Evolutionary conservation across 345 rosid genomes (phyloP), one percentile per base, ranked within the genome.

Genomic region (Mangifera indica): DNA sequence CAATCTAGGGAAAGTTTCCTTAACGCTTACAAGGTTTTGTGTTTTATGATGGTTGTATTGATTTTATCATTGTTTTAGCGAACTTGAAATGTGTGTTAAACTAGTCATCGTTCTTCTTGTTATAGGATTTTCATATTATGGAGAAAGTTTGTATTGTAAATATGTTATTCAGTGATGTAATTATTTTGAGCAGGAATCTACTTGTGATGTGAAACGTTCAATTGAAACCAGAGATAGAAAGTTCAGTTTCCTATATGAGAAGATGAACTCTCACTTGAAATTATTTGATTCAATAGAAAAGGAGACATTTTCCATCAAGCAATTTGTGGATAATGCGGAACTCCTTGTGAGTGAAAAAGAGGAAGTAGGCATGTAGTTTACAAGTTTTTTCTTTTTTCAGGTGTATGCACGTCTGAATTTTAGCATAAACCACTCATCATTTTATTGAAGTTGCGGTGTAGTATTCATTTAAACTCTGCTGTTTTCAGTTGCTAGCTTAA

Each of bases 251-350:
- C 81, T 90, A 60, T 72, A 77, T 1, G 83, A 88, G 80, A 87
- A 88, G 81, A 65, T 92, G 69, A 74, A 84, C 57, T 82, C 91
- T 81, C 96, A 92, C 66, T 60, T 88, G n/a, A 72, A 82, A 15
- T 75, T 90, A 77, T 87, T 92, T 72, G 93, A 90, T 82, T 88
- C 92, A 17, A 92, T 92, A 74, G 91, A 87, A 83, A 90, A 78
- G 73, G 93, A 87, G 81, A 91, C 92, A 76, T 82, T 82, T n/a
- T 78, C 77, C 22, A 76, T 88, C 70, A 88, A 84, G 74, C 84
- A 85, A 71, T 81, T 87, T 55, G 77, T 86, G 66, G 87, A 88
- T 32, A 80, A 81, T 46, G 84, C 82, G 84, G 84, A 84, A 67
- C 76, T 78, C 20, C 60, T 84, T 81, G 81, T 90, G 72, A 84